These are phyloP conservation scores for Chalciporus pseudorubinellus DNA, from an alignment of 768 basidiomycete species.

Conservation along the genomic window DNA sequence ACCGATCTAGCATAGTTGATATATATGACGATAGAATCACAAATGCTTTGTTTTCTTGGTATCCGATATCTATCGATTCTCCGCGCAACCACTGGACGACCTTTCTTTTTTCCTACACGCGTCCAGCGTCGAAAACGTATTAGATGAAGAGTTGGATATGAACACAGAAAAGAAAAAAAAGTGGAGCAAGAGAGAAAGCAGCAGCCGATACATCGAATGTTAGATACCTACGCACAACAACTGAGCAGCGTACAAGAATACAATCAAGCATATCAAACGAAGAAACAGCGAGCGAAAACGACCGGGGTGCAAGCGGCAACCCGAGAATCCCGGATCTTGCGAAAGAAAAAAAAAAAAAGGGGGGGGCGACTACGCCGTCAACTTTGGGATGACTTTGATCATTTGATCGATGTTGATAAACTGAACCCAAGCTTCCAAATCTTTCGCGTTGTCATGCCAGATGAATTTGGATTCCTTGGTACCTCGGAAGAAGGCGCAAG, in stretches of 20 bases:
- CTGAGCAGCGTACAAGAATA: background rate
- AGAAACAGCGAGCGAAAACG: slow-evolving; percentile 3
- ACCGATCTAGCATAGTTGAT: no score
- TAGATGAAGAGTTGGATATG: slow-evolving; percentile 13
- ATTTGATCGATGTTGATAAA: slow-evolving; percentile 83
- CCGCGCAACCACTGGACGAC: background rate
- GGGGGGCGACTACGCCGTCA: slow-evolving; percentile 60
- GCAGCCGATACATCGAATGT: background rate
- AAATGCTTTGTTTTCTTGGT: background rate
- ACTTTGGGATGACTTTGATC: slow-evolving; percentile 73
- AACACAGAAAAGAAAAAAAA: background rate
- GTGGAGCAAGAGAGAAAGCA: slow-evolving; percentile 6
- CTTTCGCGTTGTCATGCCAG: slow-evolving; percentile 64
- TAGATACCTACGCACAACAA: background rate
- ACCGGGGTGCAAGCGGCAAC: background rate
- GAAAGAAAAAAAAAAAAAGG: no score
- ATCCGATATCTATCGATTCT: background rate
- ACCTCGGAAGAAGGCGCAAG: slow-evolving; percentile 73
- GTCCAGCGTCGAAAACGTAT: background rate
- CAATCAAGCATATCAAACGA: background rate
- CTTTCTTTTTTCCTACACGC: background rate
- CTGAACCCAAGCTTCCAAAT: slow-evolving; percentile 78
- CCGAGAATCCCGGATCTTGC: background rate
- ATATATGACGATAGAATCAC: no score
- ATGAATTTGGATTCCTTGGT: slow-evolving; percentile 64